Evolutionary conservation across 2,329 filamentous ascomycete genomes (phyloP), one percentile per base, ranked within the genome.

Genomic region (Xenoacremonium recifei): DNA sequence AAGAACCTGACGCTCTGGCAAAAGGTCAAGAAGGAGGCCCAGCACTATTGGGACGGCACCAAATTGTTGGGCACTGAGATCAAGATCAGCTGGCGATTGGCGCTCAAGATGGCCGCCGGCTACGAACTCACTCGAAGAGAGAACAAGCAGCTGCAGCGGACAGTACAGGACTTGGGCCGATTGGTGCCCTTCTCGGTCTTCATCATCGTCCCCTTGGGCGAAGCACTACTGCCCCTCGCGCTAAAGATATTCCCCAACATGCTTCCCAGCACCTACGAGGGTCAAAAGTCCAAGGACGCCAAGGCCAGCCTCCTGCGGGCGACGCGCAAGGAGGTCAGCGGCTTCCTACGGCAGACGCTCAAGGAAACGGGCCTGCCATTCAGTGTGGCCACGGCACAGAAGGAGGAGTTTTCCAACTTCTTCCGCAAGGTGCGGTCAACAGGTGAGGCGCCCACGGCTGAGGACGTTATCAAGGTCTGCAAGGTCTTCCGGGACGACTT

Each of bases 401-500:
- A 85, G 61, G 90, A 96, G 55, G 93, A 97, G 65, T 99, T 99
- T 58, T 79, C 86, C 47, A 89, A 92, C 59, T 99, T 99, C 71
- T 99, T 99, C 84, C 86, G 89, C 64, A 99, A 99, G 75, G 81
- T 97, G 49, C 79, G 93, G 40, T 84, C 89, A 15, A 96, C 92
- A 1, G 93, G 92, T 50, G 92, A 97, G 72, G 77, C 85, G 34
- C 93, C 93, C 1, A 93, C 88, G 4, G 80, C 84, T 40, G 80
- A 91, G 53, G 93, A 99, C 62, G 89, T 99, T 50, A 95, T 99
- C 75, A 96, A 93, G 70, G 92, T 99, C 50, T 97, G 93, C 82
- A 95, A 96, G 77, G 87, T 95, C 51, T 99, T 99, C 81, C 95
- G 93, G 67, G 93, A 99, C 63, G 93, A 99, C 66, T 65, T 99